These are phyloP conservation scores for Durotheca rogersii DNA, from an alignment of 495 filamentous ascomycete species.

Conservation along the genomic window DNA sequence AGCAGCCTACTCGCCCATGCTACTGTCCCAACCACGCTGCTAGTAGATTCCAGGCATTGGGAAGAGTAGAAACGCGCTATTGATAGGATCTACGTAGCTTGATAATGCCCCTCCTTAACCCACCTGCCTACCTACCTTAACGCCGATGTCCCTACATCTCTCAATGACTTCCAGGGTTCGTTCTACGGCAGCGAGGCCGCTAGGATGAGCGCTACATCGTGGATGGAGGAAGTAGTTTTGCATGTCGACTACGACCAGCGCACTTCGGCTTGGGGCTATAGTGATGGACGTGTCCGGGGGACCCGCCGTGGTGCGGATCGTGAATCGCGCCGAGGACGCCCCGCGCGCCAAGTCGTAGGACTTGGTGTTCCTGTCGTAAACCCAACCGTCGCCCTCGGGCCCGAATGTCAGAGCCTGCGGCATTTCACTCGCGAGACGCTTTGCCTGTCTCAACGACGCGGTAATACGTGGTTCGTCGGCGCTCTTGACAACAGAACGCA, in stretches of 20 bases:
- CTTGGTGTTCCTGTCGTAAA: slow-evolving; percentile 15
- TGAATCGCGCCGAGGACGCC: slow-evolving; percentile 9
- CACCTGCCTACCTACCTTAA: slow-evolving; percentile 44
- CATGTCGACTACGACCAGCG: slow-evolving; percentile 61
- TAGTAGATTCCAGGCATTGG: neutral
- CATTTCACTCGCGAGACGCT: too few relatives aligned
- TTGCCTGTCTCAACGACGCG: too few relatives aligned
- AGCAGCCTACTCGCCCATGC: too few relatives aligned
- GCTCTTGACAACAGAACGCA: too few relatives aligned
- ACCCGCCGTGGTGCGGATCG: slow-evolving; percentile 20
- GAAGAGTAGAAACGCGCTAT: neutral
- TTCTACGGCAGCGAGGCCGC: slow-evolving; percentile 36
- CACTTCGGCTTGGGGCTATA: slow-evolving; percentile 35
- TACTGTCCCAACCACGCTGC: neutral
- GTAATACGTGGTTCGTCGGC: too few relatives aligned
- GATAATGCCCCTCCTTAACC: neutral
- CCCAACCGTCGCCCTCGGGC: slow-evolving; percentile 29
- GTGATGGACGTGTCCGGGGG: slow-evolving; percentile 18
- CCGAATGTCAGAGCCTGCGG: slow-evolving; percentile 15
- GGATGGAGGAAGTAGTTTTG: slow-evolving; percentile 61
- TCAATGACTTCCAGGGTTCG: slow-evolving; percentile 37
- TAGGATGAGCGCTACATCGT: slow-evolving; percentile 38
- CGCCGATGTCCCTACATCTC: slow-evolving; percentile 44
- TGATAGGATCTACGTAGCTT: neutral
- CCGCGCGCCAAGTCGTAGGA: slow-evolving; percentile 29